Conservation (phyloP, 2,329 filamentous ascomycete genomes). For the Verticillium isaacii region DNA sequence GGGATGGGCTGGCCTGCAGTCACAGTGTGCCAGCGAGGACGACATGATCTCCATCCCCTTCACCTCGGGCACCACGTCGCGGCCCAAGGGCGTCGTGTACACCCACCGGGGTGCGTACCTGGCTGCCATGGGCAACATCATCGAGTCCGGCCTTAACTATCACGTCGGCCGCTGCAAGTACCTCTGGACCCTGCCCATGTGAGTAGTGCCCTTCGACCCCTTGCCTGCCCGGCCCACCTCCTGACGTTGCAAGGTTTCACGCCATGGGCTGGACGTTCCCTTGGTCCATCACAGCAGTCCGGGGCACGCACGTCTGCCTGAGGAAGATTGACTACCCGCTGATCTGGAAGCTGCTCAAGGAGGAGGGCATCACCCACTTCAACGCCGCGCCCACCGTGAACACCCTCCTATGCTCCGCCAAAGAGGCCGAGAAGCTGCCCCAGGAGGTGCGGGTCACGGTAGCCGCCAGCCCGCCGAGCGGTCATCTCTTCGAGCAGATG, state of each 20-base stretch:
- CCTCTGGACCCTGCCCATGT: constrained; percentile 91
- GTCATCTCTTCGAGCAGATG: constrained; percentile 93
- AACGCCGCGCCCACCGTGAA: constrained; percentile 93
- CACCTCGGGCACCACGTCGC: constrained; percentile 87
- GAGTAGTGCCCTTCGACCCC: constrained; percentile 39
- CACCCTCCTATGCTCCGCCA: constrained; percentile 78
- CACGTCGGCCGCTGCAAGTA: constrained; percentile 69
- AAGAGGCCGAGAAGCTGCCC: constrained; percentile 66
- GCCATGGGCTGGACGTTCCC: constrained; percentile 81
- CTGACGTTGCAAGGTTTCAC: constrained; percentile 45
- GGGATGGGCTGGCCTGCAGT: constrained; percentile 74
- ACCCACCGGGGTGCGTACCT: constrained; percentile 87
- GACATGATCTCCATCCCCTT: constrained; percentile 83
- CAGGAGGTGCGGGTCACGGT: constrained; percentile 81
- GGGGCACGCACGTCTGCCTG: constrained; percentile 82
- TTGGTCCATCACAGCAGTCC: constrained; percentile 87
- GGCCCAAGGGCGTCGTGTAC: constrained; percentile 88
- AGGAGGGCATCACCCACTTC: constrained; percentile 88
- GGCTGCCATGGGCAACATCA: constrained; percentile 76
- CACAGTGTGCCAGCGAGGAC: constrained; percentile 70
- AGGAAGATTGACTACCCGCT: constrained; percentile 92
- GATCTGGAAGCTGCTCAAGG: constrained; percentile 85
- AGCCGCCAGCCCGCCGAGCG: constrained; percentile 84
- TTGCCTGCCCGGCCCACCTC: no score
- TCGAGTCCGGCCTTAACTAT: constrained; percentile 81